Percentiles rank a stretch among this genome's conserved stretches.
Evolutionary conservation across 306 rosid species (phyloP).

Genomic region (Malus orientalis): DNA sequence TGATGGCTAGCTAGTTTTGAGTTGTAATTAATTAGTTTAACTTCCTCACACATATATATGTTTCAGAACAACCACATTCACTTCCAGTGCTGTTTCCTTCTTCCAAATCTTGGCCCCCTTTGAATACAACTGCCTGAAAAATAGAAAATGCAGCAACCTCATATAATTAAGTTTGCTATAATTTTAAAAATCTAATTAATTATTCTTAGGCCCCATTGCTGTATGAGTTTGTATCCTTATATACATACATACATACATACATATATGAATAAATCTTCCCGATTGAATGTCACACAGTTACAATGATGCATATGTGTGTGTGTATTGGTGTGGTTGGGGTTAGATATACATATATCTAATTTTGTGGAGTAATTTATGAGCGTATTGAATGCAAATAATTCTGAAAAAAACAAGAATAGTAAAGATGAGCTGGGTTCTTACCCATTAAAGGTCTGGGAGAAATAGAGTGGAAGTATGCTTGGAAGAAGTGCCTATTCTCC

Average conservation of each 20-base stretch:
- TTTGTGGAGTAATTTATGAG: not conserved
- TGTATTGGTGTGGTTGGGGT: not conserved
- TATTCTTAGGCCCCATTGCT: not conserved
- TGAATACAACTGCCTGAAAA: conserved; percentile 47
- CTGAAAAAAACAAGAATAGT: not conserved
- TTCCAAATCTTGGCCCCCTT: conserved; percentile 27
- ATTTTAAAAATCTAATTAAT: not conserved
- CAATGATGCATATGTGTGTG: not conserved
- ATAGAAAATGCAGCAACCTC: not conserved
- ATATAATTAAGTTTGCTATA: not conserved
- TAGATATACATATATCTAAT: not conserved
- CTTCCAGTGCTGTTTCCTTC: conserved; percentile 22
- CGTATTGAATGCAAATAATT: not conserved
- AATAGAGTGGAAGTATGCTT: conserved; percentile 52
- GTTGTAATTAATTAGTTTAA: not conserved
- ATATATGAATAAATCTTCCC: not conserved
- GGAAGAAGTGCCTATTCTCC: conserved; percentile 76
- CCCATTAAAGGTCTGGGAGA: conserved; percentile 36
- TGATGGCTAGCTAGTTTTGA: not conserved
- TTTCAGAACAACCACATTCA: not conserved
- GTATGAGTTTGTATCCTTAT: not conserved
- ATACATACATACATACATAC: not conserved
- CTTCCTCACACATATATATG: not conserved
- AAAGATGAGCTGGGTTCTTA: conserved; percentile 23
- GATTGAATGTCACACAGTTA: not conserved